Conservation (phyloP, 2,329 filamentous ascomycete species). For the Alternaria panax region DNA sequence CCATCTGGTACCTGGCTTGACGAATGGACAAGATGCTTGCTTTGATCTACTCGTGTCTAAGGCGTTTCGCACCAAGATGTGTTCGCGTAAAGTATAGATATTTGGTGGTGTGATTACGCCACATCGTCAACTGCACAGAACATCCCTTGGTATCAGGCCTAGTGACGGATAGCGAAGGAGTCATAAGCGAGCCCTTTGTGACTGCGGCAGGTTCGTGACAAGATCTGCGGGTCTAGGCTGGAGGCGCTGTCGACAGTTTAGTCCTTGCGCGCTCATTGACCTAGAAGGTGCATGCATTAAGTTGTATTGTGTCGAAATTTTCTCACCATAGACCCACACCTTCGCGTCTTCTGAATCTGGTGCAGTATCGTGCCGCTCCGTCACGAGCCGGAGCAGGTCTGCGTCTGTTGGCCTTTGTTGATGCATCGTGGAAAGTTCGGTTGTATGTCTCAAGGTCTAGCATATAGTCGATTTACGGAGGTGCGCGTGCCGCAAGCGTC, state of each 20-base stretch:
- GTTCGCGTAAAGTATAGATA: neutral
- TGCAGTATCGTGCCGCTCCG: no score
- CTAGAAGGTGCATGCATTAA: neutral
- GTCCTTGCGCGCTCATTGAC: neutral
- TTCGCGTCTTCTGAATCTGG: neutral
- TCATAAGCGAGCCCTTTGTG: neutral
- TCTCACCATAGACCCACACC: neutral
- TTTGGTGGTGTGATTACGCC: constrained; percentile 2
- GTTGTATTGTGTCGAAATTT: neutral
- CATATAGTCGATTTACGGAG: neutral
- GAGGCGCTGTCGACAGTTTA: constrained; percentile 1
- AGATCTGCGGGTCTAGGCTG: constrained; percentile 9
- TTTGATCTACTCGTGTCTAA: neutral
- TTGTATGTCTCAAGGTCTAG: neutral
- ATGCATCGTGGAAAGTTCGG: neutral
- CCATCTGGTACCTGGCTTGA: neutral
- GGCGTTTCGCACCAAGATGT: neutral
- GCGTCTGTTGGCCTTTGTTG: neutral
- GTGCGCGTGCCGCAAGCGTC: neutral
- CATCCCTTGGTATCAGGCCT: neutral
- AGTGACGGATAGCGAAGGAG: constrained; percentile 12
- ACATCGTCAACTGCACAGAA: neutral
- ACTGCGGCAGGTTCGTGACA: neutral
- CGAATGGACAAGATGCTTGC: neutral
- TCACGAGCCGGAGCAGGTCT: neutral